Conservation (phyloP, 176 grass and related monocot species). For the Oryza nivara region DNA sequence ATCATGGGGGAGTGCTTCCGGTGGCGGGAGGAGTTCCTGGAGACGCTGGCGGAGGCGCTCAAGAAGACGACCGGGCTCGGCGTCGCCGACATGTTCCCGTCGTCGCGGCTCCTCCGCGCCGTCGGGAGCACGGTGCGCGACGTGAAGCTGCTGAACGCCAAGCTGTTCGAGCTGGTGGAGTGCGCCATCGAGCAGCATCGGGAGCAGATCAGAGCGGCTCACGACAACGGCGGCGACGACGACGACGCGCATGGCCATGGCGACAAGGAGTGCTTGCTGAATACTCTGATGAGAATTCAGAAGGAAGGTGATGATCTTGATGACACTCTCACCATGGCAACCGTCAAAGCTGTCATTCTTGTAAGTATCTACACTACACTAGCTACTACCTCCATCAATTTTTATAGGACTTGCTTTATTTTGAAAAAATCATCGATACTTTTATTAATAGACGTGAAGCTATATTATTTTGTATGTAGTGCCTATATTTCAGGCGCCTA, state of each 20-base stretch:
- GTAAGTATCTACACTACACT: not conserved
- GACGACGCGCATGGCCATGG: not conserved
- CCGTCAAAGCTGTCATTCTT: constrained; percentile 31
- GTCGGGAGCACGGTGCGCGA: not conserved
- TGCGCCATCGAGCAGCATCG: not conserved
- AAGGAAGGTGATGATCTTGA: not conserved
- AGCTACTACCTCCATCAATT: too few relatives aligned
- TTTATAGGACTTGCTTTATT: too few relatives aligned
- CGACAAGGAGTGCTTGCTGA: constrained; percentile 24
- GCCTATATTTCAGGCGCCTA: too few relatives aligned
- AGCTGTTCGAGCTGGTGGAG: constrained; percentile 14
- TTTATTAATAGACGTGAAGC: too few relatives aligned
- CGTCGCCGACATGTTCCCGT: constrained; percentile 42
- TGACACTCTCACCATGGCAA: not conserved
- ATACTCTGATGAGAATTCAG: constrained; percentile 33
- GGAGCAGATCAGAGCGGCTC: not conserved
- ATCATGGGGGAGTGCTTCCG: constrained; percentile 31
- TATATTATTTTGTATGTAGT: too few relatives aligned
- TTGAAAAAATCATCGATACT: too few relatives aligned
- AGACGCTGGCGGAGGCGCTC: not conserved
- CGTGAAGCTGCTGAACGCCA: not conserved
- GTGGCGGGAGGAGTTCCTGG: not conserved
- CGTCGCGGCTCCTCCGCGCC: constrained; percentile 8
- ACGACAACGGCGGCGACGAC: not conserved
- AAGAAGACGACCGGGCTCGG: not conserved